Conservation (phyloP, 208 protist species). For the Leishmania guyanensis region DNA sequence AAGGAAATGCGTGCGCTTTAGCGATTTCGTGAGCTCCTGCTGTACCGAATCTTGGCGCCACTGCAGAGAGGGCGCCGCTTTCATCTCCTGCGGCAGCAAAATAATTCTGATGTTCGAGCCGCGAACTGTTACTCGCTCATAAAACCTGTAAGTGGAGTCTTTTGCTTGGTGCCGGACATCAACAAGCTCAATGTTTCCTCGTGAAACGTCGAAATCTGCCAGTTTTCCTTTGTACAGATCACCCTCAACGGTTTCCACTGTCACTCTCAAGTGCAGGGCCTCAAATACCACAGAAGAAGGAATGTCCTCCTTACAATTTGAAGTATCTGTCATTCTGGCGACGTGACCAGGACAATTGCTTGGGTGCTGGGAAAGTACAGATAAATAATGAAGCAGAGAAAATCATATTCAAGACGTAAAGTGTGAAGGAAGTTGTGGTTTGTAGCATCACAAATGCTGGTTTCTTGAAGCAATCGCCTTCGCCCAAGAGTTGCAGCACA, state of each 20-base stretch:
- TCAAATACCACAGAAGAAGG: conserved; percentile 52
- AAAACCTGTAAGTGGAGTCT: conserved; percentile 61
- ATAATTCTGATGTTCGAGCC: conserved; percentile 54
- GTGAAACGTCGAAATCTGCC: conserved; percentile 31
- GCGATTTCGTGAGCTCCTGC: conserved; percentile 51
- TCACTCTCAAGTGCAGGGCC: conserved; percentile 38
- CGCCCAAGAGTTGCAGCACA: too few species aligned
- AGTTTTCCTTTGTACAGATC: conserved; percentile 57
- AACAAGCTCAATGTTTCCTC: conserved; percentile 64
- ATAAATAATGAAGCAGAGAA: background rate
- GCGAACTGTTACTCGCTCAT: conserved; percentile 52
- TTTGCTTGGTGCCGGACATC: conserved; percentile 54
- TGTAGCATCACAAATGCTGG: background rate
- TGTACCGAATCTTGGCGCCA: conserved; percentile 48
- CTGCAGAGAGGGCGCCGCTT: conserved; percentile 54
- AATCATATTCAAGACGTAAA: background rate
- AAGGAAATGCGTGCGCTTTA: conserved; percentile 12
- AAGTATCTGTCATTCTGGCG: conserved; percentile 1
- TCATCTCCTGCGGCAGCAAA: conserved; percentile 62
- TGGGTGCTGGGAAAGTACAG: too few species aligned
- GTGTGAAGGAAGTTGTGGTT: too few species aligned
- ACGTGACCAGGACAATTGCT: background rate
- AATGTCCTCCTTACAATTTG: conserved; percentile 28
- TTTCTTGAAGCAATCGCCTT: background rate
- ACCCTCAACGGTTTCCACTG: conserved; percentile 63